Percentiles rank a stretch among this genome's conserved stretches.
Evolutionary conservation across 768 basidiomycete species (phyloP).

Genomic region (Boletus huronensis): DNA sequence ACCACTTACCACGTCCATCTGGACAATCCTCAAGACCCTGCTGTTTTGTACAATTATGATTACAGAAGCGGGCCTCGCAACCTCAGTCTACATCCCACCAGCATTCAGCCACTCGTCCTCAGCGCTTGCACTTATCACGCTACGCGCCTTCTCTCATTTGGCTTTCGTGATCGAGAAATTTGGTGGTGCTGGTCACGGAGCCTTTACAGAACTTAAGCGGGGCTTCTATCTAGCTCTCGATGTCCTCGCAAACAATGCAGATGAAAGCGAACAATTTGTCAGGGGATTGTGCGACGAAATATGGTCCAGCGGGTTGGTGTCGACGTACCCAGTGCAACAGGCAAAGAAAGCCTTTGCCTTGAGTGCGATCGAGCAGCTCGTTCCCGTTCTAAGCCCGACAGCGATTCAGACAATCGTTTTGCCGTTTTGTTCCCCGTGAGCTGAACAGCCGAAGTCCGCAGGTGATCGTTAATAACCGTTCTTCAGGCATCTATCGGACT

Average conservation of each 20-base stretch:
- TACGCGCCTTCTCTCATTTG: constrained; percentile 61
- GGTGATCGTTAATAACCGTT: not conserved
- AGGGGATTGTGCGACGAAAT: constrained; percentile 34
- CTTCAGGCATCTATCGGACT: constrained; percentile 56
- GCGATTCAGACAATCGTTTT: constrained; percentile 56
- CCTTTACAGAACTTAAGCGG: constrained; percentile 70
- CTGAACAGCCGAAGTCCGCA: constrained; percentile 6
- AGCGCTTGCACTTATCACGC: constrained; percentile 48
- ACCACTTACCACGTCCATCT: constrained; percentile 48
- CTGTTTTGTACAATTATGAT: constrained; percentile 75
- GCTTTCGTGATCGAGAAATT: constrained; percentile 79
- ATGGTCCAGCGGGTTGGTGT: constrained; percentile 23
- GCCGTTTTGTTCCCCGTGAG: constrained; percentile 65
- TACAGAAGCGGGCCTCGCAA: constrained; percentile 55
- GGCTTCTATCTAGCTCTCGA: constrained; percentile 78
- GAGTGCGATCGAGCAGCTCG: constrained; percentile 74
- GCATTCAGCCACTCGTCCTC: constrained; percentile 36
- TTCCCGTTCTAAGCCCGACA: constrained; percentile 53
- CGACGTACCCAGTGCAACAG: constrained; percentile 25
- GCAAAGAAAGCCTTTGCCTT: constrained; percentile 59
- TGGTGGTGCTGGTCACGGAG: constrained; percentile 55
- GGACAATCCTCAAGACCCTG: constrained; percentile 69
- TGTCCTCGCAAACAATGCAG: constrained; percentile 47
- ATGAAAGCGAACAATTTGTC: constrained; percentile 38
- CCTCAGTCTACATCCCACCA: constrained; percentile 51